These are phyloP conservation scores for Heterobasidion occidentale DNA, from an alignment of 1,284 basidiomycete species.

Conservation along the genomic window DNA sequence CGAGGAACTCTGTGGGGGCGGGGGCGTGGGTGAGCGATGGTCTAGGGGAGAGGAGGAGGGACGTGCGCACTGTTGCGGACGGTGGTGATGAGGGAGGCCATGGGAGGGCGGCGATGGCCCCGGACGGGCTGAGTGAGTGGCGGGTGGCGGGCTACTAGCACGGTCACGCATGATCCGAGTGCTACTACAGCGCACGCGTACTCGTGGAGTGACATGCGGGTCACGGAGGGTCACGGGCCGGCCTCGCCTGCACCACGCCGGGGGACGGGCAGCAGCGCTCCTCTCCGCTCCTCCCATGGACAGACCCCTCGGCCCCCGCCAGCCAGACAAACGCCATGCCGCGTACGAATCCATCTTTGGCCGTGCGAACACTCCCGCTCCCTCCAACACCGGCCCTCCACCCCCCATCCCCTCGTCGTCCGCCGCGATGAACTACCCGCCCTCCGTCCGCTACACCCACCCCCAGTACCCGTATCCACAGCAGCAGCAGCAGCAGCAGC, in stretches of 20 bases:
- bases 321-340: constrained; percentile 64
- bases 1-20: constrained; percentile 55
- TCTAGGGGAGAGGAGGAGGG: not conserved
- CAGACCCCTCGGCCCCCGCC: constrained; percentile 60
- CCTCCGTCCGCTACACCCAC: constrained; percentile 8
- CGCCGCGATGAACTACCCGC: constrained; percentile 7
- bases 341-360: constrained; percentile 83
- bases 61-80: constrained; percentile 45
- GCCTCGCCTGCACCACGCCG: not conserved
- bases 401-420: constrained; percentile 14
- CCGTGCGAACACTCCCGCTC: constrained; percentile 54
- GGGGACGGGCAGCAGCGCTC: too few relatives aligned
- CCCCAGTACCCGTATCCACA: constrained; percentile 19
- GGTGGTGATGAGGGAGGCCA: constrained; percentile 48
- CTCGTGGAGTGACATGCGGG: not conserved
- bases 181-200: too few relatives aligned
- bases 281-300: constrained; percentile 39
- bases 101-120: constrained; percentile 12
- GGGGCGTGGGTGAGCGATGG: not conserved
- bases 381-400: constrained; percentile 43
- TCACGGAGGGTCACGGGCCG: too few relatives aligned
- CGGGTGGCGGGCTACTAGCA: too few relatives aligned
- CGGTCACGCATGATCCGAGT: too few relatives aligned
- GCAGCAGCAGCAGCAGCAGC: constrained; percentile 25
- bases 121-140: too few relatives aligned